A percentile compares a stretch with the other conserved stretches of the same genome.
These are phyloP conservation scores for Lyophyllum decastes DNA, from an alignment of 768 basidiomycete species.

Conservation along the genomic window DNA sequence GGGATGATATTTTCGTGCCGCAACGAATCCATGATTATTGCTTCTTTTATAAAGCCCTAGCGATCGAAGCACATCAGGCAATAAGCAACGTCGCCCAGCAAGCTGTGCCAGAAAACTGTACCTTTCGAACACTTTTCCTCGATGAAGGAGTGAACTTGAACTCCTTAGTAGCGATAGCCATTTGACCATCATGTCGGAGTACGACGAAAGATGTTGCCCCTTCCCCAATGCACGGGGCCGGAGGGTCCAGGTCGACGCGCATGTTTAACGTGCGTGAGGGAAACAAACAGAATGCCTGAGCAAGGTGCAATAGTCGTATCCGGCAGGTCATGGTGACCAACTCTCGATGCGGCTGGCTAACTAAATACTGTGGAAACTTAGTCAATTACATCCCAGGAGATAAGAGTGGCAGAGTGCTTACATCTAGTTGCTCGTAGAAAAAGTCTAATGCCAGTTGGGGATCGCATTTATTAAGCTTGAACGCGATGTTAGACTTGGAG, in stretches of 20 bases:
- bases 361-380: neutral
- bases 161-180: neutral
- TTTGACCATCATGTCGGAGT: neutral
- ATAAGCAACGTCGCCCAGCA: neutral
- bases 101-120: neutral
- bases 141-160: neutral
- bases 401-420: neutral
- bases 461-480: neutral
- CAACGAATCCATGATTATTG: neutral
- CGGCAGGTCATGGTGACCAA: neutral
- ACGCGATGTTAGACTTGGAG: neutral
- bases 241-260: neutral
- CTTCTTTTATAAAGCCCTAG: constrained; percentile 6
- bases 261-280: neutral
- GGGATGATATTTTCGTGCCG: constrained; percentile 6
- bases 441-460: neutral
- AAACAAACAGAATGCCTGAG: neutral
- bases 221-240: neutral
- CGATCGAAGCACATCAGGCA: too few relatives aligned
- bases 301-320: neutral
- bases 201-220: neutral
- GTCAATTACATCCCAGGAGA: too few relatives aligned
- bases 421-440: neutral
- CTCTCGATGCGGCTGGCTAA: neutral
- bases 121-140: neutral